phyloP scores from a whole-genome alignment of 1,284 basidiomycete species.

The Pholiota adiposa region DNA sequence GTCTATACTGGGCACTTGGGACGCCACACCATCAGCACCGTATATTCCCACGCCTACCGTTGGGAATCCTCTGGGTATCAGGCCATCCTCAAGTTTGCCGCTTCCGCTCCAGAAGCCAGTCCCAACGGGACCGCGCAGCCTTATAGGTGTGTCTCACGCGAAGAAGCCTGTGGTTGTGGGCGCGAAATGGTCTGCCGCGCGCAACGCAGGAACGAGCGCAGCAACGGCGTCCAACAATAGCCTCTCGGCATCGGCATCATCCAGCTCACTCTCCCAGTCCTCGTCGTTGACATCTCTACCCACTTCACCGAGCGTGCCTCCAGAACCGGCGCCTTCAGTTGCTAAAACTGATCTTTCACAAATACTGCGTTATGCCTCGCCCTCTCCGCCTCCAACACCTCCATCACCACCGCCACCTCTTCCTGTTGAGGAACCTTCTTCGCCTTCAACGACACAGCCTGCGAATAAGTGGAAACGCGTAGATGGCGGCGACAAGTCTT shows the following conservation, averaged over 20 bases:
- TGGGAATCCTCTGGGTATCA: slow-evolving; percentile 55
- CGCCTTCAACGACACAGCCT: slow-evolving; percentile 11
- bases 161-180: slow-evolving; percentile 40
- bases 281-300: slow-evolving; percentile 7
- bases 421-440: not conserved
- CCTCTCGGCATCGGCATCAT: slow-evolving; percentile 14
- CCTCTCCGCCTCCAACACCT: slow-evolving; percentile 36
- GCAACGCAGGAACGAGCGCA: slow-evolving; percentile 14
- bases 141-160: slow-evolving; percentile 3
- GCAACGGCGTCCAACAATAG: slow-evolving; percentile 1
- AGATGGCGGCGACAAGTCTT: slow-evolving; percentile 12
- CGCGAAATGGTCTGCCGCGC: slow-evolving; percentile 32
- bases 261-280: slow-evolving; percentile 11
- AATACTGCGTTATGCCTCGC: slow-evolving; percentile 40
- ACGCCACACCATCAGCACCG: slow-evolving; percentile 9
- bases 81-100: slow-evolving; percentile 38
- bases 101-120: slow-evolving; percentile 6
- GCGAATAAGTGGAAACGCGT: slow-evolving; percentile 34
- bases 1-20: slow-evolving; percentile 20
- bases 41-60: slow-evolving; percentile 43
- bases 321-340: slow-evolving; percentile 11
- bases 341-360: slow-evolving; percentile 29
- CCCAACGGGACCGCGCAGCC: slow-evolving; percentile 25
- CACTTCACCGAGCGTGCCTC: slow-evolving; percentile 10
- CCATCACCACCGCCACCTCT: slow-evolving; percentile 15